phyloP scores from a whole-genome alignment of 2,329 filamentous ascomycete genomes.

The Colletotrichum sp. region DNA sequence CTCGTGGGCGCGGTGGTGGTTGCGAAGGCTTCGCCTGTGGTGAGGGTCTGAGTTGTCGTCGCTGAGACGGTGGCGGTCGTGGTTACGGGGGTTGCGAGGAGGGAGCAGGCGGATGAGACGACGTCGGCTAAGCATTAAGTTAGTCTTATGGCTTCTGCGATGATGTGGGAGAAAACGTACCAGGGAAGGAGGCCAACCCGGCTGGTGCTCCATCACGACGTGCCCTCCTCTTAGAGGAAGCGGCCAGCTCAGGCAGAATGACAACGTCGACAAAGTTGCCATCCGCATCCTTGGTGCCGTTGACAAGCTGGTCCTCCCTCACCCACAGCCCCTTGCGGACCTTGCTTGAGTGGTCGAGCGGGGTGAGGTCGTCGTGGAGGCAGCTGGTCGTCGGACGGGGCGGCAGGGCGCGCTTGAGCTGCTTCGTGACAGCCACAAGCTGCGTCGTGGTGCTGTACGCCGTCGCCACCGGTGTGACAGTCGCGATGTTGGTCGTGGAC shows the following conservation, averaged over 20 bases:
- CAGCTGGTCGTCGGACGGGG: neutral
- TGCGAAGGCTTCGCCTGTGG: neutral
- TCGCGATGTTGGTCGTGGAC: neutral
- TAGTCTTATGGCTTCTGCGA: too few relatives aligned
- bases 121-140: neutral
- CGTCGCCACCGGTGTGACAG: neutral
- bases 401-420: neutral
- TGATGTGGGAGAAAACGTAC: too few relatives aligned
- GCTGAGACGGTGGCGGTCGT: neutral
- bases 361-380: neutral
- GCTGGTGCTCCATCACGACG: neutral
- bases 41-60: neutral
- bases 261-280: neutral
- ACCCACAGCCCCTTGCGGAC: accelerated
- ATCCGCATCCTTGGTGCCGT: neutral
- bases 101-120: neutral
- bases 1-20: neutral
- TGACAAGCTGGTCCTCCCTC: neutral
- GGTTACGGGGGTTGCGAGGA: neutral
- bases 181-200: neutral
- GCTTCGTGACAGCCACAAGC: neutral
- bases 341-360: neutral
- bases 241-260: neutral
- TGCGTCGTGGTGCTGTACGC: neutral
- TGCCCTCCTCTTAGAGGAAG: neutral